Evolutionary conservation across 441 rosid species (phyloP), one percentile per base, ranked within the genome.

Genomic region (Erodium moschatum): DNA sequence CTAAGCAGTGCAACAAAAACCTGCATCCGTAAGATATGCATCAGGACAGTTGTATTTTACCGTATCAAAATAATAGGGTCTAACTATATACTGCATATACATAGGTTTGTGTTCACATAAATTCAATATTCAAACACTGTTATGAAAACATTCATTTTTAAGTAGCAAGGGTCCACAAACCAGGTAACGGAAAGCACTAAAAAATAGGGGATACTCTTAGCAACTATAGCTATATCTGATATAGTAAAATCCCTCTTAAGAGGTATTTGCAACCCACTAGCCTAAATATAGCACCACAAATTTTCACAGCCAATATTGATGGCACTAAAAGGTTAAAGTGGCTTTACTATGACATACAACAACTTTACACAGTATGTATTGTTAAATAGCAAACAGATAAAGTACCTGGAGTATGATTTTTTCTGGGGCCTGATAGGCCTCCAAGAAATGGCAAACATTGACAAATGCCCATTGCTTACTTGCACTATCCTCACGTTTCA

Each of bases 381-480:
- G 44, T 12, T 33, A 33, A 33, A 15, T 3, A 15, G 4, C 19
- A 31, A 64, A 13, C 48, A n/a, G 44, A 31, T n/a, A 65, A 50
- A 21, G 24, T 83, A 95, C 99, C 99, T 95, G 99, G 72, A 96
- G 96, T 72, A 96, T 92, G 54, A 96, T 96, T 78, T 96, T 95
- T 78, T 96, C 99, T 8, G 99, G 99, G 73, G 97, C 98, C 83
- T 96, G 98, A 81, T 92, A 96, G 65, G 99, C 98, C 86, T 96
- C 97, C 84, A 96, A 79, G 83, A 96, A 96, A 81, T 96, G 99
- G 73, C 98, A 96, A 77, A 96, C 98, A 78, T 96, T 96, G 69
- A 96, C 99, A 87, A 96, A 96, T 65, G 99, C 99, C 99, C 99
- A 96, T 82, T 96, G 99, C 84, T 96, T 96, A 82, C 99, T 96